Base-by-base conservation (phyloP, 352 stramenopile species). In the Globisporangium alternatum region DNA sequence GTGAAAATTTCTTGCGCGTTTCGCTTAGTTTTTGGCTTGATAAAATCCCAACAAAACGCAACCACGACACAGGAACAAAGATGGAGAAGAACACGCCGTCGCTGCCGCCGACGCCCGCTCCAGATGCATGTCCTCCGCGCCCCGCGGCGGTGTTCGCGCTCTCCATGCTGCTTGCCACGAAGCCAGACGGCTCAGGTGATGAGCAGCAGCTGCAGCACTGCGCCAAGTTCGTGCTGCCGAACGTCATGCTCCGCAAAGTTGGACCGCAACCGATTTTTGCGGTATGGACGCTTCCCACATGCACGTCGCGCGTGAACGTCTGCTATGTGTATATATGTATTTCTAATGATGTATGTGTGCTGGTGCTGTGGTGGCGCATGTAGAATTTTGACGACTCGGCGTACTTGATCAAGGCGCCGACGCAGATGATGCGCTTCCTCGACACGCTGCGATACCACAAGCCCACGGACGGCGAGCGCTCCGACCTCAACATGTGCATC, bases 391-490 rank as follows among this genome's bases (percentile, higher is more conserved):
- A 91, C 37, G 81, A 92, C 15, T 66, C 69, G n/a, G 84, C 78
- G 30, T 90, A 84, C 33, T 56, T 78, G 53, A 79, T 92, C 30
- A 90, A 89, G 54, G 65, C 84, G 21, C 83, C 87, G 60, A 89
- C 82, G 61, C 81, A 90, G 60, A 88, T 89, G 76, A 78, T 95
- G 79, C 85, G 87, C 57, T 83, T 93, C 49, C 80, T 95, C 48
- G 87, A 95, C 62, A 76, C 74, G 8, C 67, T 95, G 62, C 83
- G 87, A n/a, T 95, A 91, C 62, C 87, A 95, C 66, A 91, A 91
- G 33, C 87, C 87, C 6, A 93, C 85, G n/a, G 47, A 71, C 4
- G 75, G 87, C 30, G 87, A 95, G 66, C 81, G 82, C 59, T 62
- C 74, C 33, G 68, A 78, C 45, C 72, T 93, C 39, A 93, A 93